Evolutionary conservation across 2,329 filamentous ascomycete genomes (phyloP), one percentile per base, ranked within the genome.

Genomic region (Ophiocordyceps camponoti-saundersi): DNA sequence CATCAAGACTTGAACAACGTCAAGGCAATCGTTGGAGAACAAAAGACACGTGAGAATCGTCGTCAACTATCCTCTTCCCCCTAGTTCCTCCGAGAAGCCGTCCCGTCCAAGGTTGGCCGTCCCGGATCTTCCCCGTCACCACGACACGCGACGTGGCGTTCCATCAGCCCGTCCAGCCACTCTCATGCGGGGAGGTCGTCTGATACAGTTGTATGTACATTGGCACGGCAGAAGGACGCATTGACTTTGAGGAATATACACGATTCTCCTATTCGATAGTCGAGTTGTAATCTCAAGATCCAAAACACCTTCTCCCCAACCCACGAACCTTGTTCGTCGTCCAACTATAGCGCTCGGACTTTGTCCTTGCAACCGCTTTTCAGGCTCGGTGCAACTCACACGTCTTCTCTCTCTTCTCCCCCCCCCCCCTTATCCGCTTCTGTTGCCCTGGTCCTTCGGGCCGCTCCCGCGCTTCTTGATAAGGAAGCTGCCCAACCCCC

Each of bases 401-500:
- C 36, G 23, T 16, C 15, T 21, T 21, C 29, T 45, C 18, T 15
- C 15, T 20, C 26, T 26, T 45, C 43, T 39, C 42, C 34, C 46
- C 46, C 8, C 20, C 26, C 42, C 15, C 29, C 29, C 39, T 18
- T 23, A 6, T 36, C 23, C 43, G 20, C 42, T 34, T 34, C 16
- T 6, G 16, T 18, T 40, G 36, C 36, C 36, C 36, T 40, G n/a
- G 36, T 40, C 36, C 36, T 20, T 34, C 22, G 4, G 26, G 18
- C 11, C 20, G 20, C 43, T 45, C n/a, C n/a, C 26, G n/a, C 20
- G 26, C 15, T 30, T 39, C 46, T 39, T 20, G 10, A 48, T 29
- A n/a, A n/a, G 44, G 44, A 44, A 45, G 46, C 46, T 45, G 36
- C 29, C 34, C 44, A 39, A 36, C 34, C 34, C 34, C 32, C 29